Percentiles rank a stretch among this genome's conserved stretches.
phyloP scores from a whole-genome alignment of 805 yeast genomes.

The Starmerella bacillaris region DNA sequence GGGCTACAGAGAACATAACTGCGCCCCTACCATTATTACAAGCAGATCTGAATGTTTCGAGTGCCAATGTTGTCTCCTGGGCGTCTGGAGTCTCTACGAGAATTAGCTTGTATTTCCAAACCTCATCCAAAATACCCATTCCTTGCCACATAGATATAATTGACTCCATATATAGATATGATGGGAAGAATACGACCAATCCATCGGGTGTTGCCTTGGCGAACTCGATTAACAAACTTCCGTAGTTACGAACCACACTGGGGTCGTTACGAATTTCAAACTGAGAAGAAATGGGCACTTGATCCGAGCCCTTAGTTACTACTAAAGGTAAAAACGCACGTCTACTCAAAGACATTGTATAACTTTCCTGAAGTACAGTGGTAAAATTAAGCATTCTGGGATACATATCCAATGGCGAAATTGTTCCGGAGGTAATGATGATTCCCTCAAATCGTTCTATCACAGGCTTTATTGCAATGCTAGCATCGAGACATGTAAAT shows the following conservation, averaged over 20 bases:
- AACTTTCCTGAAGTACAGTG: constrained; percentile 84
- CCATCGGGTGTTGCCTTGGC: constrained; percentile 96
- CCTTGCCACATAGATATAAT: constrained; percentile 97
- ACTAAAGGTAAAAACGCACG: constrained; percentile 87
- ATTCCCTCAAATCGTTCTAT: constrained; percentile 86
- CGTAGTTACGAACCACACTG: constrained; percentile 91
- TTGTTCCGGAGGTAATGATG: constrained; percentile 92
- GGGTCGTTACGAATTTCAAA: constrained; percentile 97
- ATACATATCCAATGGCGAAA: constrained; percentile 96
- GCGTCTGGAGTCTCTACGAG: constrained; percentile 98
- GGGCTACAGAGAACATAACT: constrained; percentile 84
- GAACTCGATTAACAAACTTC: constrained; percentile 77
- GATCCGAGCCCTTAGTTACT: constrained; percentile 95
- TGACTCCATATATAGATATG: constrained; percentile 93
- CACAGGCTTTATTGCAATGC: constrained; percentile 92
- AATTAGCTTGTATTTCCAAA: constrained; percentile 91
- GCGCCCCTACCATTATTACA: constrained; percentile 98
- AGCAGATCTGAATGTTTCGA: constrained; percentile 90
- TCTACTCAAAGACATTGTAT: constrained; percentile 86
- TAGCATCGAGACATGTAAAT: constrained; percentile 90
- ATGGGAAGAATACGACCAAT: constrained; percentile 91
- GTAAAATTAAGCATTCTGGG: constrained; percentile 91
- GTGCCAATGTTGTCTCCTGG: constrained; percentile 87
- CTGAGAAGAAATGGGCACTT: constrained; percentile 87
- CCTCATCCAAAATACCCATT: constrained; percentile 95